Evolutionary conservation across 306 rosid genomes (phyloP).

Genomic region (Rosa multiflora): DNA sequence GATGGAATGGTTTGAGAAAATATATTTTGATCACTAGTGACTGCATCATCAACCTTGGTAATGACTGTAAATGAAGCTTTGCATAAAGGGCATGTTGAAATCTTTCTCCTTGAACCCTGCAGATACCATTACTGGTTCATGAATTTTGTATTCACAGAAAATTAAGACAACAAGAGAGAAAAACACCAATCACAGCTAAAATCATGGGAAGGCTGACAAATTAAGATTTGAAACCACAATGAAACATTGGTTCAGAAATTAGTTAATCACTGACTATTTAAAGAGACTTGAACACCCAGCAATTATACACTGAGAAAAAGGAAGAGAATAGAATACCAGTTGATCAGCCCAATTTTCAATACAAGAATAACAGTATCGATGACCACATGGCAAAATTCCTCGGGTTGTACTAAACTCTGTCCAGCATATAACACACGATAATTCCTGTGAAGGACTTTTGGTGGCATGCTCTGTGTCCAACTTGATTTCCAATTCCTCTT

Average conservation of each 20-base stretch:
- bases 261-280: not conserved
- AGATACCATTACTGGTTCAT: slow-evolving; percentile 30
- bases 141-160: slow-evolving; percentile 3
- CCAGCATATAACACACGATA: slow-evolving; percentile 91
- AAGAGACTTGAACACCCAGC: not conserved
- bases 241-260: not conserved
- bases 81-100: slow-evolving; percentile 85
- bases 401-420: slow-evolving; percentile 68
- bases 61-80: slow-evolving; percentile 60
- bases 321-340: slow-evolving; percentile 46
- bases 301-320: not conserved
- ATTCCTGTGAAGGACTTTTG: slow-evolving; percentile 37
- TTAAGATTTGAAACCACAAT: not conserved
- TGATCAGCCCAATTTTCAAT: slow-evolving; percentile 73
- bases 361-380: slow-evolving; percentile 82
- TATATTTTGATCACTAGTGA: slow-evolving; percentile 62
- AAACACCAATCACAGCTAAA: not conserved
- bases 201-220: not conserved
- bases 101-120: slow-evolving; percentile 57
- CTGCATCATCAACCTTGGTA: slow-evolving; percentile 69
- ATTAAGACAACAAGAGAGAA: not conserved
- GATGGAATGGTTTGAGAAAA: slow-evolving; percentile 86
- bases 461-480: slow-evolving; percentile 31
- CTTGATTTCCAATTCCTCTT: slow-evolving; percentile 25
- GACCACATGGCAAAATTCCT: slow-evolving; percentile 87